These are phyloP conservation scores for Euphrasia confusa DNA, from an alignment of 257 asterid species.

Conservation along the genomic window DNA sequence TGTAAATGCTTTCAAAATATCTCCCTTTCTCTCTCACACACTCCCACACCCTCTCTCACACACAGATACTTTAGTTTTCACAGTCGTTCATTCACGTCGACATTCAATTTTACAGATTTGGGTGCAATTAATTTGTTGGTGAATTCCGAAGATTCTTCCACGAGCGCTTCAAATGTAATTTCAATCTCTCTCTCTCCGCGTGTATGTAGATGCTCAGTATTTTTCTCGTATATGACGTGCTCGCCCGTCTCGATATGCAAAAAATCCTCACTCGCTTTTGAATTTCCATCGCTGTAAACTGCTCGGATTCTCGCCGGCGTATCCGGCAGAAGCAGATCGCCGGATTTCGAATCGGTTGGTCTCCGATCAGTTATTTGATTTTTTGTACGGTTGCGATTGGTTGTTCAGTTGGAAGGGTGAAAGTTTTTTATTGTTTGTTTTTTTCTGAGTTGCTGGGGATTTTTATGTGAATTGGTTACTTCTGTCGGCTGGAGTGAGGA, in stretches of 20 bases:
- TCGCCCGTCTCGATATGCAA: conserved; percentile 21
- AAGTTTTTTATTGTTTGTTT: neutral
- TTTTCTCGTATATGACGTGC: conserved; percentile 27
- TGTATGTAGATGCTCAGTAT: conserved; percentile 11
- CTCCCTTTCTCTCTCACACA: neutral
- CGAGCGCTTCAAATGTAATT: conserved; percentile 25
- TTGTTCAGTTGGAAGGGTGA: conserved; percentile 19
- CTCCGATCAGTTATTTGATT: conserved; percentile 29
- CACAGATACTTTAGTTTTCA: conserved; percentile 13
- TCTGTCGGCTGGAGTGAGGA: conserved; percentile 18
- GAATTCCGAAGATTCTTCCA: conserved; percentile 40
- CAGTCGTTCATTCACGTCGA: conserved; percentile 28
- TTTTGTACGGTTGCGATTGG: conserved; percentile 24
- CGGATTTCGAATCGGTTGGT: conserved; percentile 34
- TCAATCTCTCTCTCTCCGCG: neutral
- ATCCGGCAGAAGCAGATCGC: conserved; percentile 42
- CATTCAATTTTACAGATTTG: conserved; percentile 31
- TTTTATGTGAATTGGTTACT: neutral
- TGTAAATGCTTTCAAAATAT: neutral
- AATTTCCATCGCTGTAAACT: conserved; percentile 17
- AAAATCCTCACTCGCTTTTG: conserved; percentile 21
- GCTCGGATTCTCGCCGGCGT: conserved; percentile 21
- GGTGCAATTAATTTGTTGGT: conserved; percentile 31
- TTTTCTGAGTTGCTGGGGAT: conserved; percentile 39
- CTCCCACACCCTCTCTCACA: neutral